Conservation (phyloP, 805 yeast genomes). For the Ogataea methylovora region DNA sequence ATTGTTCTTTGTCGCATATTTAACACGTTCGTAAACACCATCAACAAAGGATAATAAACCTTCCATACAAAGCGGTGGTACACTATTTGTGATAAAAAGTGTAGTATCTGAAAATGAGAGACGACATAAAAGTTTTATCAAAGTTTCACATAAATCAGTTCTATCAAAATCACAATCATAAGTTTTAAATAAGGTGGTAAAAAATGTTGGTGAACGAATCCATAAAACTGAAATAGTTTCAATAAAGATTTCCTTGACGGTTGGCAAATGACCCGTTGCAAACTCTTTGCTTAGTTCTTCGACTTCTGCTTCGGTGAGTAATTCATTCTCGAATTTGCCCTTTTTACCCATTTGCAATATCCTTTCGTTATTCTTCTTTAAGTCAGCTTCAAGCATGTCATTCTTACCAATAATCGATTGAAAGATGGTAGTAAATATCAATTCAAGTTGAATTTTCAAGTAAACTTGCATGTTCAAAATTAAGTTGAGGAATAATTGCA, state of each 20-base stretch:
- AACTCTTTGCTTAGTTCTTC: constrained; percentile 26
- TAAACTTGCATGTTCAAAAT: constrained; percentile 57
- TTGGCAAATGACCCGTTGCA: constrained; percentile 36
- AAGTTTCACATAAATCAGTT: constrained; percentile 61
- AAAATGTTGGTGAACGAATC: constrained; percentile 73
- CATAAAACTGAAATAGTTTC: constrained; percentile 79
- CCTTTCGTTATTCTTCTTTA: constrained; percentile 18
- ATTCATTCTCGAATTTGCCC: constrained; percentile 18
- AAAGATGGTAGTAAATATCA: constrained; percentile 57
- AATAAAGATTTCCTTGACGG: constrained; percentile 70
- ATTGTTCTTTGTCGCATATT: constrained; percentile 21
- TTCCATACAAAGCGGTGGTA: constrained; percentile 91
- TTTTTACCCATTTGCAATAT: constrained; percentile 21
- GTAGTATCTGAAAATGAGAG: constrained; percentile 86
- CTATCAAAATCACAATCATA: constrained; percentile 91
- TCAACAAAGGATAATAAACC: constrained; percentile 69
- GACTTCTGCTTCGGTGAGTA: constrained; percentile 18
- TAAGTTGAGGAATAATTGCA: constrained; percentile 69
- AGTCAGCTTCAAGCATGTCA: constrained; percentile 17
- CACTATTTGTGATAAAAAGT: constrained; percentile 65
- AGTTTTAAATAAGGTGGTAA: constrained; percentile 67
- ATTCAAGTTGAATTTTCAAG: constrained; percentile 75
- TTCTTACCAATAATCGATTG: constrained; percentile 27
- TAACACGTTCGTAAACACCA: constrained; percentile 48
- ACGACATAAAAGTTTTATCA: constrained; percentile 65